Evolutionary conservation across 2,329 filamentous ascomycete species (phyloP), one percentile per base, ranked within the genome.

Genomic region (Pseudogymnoascus sp.): DNA sequence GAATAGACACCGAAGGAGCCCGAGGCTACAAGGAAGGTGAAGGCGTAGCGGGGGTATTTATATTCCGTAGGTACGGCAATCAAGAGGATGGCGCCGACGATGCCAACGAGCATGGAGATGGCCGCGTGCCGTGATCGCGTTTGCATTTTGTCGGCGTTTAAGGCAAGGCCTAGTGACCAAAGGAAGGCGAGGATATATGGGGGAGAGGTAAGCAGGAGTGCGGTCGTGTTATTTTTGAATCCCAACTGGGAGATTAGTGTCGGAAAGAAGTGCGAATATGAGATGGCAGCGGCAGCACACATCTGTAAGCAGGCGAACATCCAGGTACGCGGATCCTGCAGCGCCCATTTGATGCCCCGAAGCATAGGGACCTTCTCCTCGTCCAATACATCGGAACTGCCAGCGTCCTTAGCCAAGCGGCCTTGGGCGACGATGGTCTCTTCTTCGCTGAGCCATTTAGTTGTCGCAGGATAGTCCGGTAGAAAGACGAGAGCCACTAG

Each of bases 111-210:
- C 35, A 68, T 66, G n/a, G 63, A 38, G 11, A 33, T 37, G 26
- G 35, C 60, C n/a, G 67, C 66, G 44, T 67, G 67, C 9, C 42
- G 63, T 6, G 61, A 62, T 2, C 67, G 64, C 17, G 65, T 66
- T 10, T 62, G 59, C 15, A 42, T 33, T 9, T 65, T 63, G 44
- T 67, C 67, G 21, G 63, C 63, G 13, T 19, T 23, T 13, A 46
- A 19, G 42, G 42, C 42, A 15, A 46, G 42, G 42, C 42, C 42
- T 11, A 46, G 11, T 23, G 42, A 29, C 62, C 62, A 66, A 23
- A 61, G 21, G 17, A 63, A 63, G n/a, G 62, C 62, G 23, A 63
- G n/a, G 10, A 63, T 19, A 53, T 59, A 63, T 4, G 62, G 62
- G 7, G 62, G 62, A 13, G 62, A 33, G n/a, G 62, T 64, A 9